Evolutionary conservation across 352 stramenopile species (phyloP).

Genomic region (Phytophthora constricta): DNA sequence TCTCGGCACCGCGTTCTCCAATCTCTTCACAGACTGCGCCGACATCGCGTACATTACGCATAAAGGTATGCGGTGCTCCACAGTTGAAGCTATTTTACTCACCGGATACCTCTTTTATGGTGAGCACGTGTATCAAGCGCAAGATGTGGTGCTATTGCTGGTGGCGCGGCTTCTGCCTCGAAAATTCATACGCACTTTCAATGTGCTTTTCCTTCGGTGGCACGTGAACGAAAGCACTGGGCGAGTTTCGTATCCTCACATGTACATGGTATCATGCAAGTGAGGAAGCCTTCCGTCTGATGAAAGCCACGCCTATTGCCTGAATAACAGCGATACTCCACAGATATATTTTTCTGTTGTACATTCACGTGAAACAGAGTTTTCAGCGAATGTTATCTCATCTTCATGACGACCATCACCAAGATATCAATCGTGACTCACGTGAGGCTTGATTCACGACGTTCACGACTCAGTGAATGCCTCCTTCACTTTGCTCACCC

Average conservation of each 20-base stretch:
- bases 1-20: slow-evolving; percentile 15
- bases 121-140: slow-evolving; percentile 24
- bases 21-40: slow-evolving; percentile 19
- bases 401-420: no score
- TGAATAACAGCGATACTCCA: no score
- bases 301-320: slow-evolving; percentile 10
- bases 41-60: slow-evolving; percentile 12
- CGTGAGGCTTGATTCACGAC: no score
- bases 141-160: slow-evolving; percentile 23
- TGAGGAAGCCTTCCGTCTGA: slow-evolving; percentile 17
- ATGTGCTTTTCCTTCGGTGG: slow-evolving; percentile 32
- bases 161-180: slow-evolving; percentile 16
- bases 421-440: no score
- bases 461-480: no score
- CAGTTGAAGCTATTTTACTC: slow-evolving; percentile 19
- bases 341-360: no score
- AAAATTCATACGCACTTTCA: slow-evolving; percentile 30
- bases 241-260: slow-evolving; percentile 17
- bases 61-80: slow-evolving; percentile 11
- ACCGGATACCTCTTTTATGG: slow-evolving; percentile 27
- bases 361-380: no score
- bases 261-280: slow-evolving; percentile 25
- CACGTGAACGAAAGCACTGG: slow-evolving; percentile 13
- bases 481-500: no score
- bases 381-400: no score